phyloP scores from a whole-genome alignment of 257 asterid genomes.

The Galeopsis tetrahit region DNA sequence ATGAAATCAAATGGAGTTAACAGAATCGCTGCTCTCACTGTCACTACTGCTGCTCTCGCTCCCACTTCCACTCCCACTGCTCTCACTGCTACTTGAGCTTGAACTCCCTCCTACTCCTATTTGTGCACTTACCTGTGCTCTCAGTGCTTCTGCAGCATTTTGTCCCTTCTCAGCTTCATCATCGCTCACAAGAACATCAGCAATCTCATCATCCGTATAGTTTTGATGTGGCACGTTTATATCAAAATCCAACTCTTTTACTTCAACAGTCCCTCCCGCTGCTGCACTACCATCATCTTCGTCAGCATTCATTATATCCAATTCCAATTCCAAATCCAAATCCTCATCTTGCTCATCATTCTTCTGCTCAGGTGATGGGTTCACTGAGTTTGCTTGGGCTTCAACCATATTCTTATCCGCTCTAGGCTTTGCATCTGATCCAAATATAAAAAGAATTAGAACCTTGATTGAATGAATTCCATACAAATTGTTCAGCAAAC shows the following conservation, averaged over 20 bases:
- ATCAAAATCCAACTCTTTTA: conserved; percentile 70
- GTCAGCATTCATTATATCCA: conserved; percentile 79
- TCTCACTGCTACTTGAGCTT: conserved; percentile 68
- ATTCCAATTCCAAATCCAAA: conserved; percentile 25
- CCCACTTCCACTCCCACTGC: conserved; percentile 64
- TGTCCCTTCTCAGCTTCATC: conserved; percentile 75
- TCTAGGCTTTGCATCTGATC: conserved; percentile 63
- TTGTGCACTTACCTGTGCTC: conserved; percentile 72
- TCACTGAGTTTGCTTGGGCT: conserved; percentile 49
- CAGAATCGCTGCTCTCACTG: conserved; percentile 79
- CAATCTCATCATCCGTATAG: conserved; percentile 86
- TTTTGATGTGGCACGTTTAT: conserved; percentile 77
- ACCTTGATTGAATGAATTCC: background rate
- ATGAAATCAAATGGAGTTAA: conserved; percentile 53
- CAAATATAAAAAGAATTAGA: conserved; percentile 13
- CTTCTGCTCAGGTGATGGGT: conserved; percentile 61
- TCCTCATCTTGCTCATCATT: conserved; percentile 70
- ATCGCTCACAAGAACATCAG: conserved; percentile 83
- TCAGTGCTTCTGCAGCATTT: conserved; percentile 91
- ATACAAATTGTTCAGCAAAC: too few relatives aligned
- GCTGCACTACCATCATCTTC: conserved; percentile 53
- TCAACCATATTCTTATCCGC: conserved; percentile 59
- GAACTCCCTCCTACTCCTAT: conserved; percentile 55
- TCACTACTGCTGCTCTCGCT: conserved; percentile 68
- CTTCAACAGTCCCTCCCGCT: conserved; percentile 48